A percentile compares a stretch with the other conserved stretches of the same genome.
These are phyloP conservation scores for Calonectria ilicicola DNA, from an alignment of 2,329 filamentous ascomycete genomes.

Conservation along the genomic window DNA sequence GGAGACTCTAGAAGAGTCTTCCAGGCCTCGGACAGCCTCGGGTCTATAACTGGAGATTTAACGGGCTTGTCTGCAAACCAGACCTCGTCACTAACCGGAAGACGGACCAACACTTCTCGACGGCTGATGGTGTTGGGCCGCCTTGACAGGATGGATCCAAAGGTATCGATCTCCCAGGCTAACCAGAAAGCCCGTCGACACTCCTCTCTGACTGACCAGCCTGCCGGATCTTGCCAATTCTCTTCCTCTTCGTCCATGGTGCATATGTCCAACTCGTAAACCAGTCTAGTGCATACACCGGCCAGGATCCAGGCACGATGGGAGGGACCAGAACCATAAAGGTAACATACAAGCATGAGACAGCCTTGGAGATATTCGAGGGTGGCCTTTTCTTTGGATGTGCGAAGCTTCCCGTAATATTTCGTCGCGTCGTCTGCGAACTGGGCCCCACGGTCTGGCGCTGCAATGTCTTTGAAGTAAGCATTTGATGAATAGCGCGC, in stretches of 20 bases:
- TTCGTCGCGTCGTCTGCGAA: neutral
- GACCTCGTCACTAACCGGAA: neutral
- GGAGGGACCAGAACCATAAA: neutral
- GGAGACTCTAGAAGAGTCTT: neutral
- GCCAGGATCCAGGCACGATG: neutral
- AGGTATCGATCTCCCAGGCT: neutral
- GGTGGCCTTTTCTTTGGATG: neutral
- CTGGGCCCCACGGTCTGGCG: neutral
- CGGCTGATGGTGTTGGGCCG: neutral
- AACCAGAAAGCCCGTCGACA: neutral
- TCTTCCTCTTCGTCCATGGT: neutral
- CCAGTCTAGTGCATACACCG: neutral
- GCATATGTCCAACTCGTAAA: neutral
- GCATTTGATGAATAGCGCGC: neutral
- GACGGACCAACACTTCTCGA: neutral
- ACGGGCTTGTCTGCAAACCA: neutral
- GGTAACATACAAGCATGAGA: neutral
- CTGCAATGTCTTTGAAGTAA: neutral
- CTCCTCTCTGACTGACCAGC: neutral
- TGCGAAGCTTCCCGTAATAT: neutral
- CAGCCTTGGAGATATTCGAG: neutral
- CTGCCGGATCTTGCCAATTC: neutral
- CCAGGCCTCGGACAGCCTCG: neutral
- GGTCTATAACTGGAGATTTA: neutral
- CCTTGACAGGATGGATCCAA: neutral